These are phyloP conservation scores for Agrocybe praecox DNA, from an alignment of 768 basidiomycete genomes.

Conservation along the genomic window DNA sequence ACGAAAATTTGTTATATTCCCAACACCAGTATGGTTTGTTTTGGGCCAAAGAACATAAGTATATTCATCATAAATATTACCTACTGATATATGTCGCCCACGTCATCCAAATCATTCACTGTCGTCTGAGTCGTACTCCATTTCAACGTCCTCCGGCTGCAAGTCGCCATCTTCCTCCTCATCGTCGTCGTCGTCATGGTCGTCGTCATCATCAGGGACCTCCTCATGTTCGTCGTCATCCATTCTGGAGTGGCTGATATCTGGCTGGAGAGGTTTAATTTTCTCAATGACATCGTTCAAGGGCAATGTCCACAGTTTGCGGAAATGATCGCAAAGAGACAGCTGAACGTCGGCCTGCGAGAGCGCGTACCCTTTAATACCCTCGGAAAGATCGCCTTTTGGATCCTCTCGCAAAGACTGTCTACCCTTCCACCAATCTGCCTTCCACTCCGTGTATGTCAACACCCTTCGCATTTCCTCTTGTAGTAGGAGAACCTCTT, in stretches of 20 bases:
- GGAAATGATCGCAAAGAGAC: conserved; percentile 16
- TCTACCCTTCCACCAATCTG: conserved; percentile 2
- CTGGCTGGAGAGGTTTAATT: no score
- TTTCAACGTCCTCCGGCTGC: background rate
- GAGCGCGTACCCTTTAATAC: conserved; percentile 6
- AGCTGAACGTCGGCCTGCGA: conserved; percentile 9
- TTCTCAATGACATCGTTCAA: background rate
- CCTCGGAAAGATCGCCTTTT: no score
- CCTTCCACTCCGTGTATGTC: conserved; percentile 11
- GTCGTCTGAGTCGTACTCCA: background rate
- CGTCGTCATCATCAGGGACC: background rate
- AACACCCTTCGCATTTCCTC: conserved; percentile 17
- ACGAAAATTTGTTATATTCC: no score
- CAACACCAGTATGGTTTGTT: no score
- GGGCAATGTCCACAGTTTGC: conserved; percentile 2
- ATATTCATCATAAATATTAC: no score
- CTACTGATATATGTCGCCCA: no score
- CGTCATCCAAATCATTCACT: no score
- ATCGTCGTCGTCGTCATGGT: background rate
- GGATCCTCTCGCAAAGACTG: conserved; percentile 5
- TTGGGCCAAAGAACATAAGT: no score
- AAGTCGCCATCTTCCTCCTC: background rate
- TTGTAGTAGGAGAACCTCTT: conserved; percentile 14
- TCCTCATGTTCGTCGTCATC: background rate
- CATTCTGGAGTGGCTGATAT: no score